Conservation (phyloP, 2,329 filamentous ascomycete species). For the Ramularia collo-cygni region DNA sequence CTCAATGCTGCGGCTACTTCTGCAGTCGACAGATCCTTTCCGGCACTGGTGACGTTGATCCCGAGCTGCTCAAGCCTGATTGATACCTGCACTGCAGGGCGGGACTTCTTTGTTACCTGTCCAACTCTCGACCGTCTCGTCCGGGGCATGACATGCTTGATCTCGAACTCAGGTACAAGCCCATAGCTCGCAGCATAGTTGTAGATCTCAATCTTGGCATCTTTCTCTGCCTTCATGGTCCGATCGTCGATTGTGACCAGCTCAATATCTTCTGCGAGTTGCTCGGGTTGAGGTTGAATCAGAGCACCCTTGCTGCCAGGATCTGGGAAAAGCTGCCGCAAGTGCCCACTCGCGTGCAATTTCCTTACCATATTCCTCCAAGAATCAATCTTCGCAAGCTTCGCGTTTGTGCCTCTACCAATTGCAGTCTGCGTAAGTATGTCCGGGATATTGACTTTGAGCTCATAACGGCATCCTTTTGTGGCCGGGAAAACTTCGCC, state of each 20-base stretch:
- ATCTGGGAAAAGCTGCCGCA: conserved; percentile 10
- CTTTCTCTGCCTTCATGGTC: conserved; percentile 18
- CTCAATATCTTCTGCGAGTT: conserved; percentile 3
- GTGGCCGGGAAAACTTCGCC: too few relatives aligned
- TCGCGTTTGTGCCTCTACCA: conserved; percentile 11
- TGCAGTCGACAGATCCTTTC: conserved; percentile 23
- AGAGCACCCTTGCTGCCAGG: neutral
- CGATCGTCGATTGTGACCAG: conserved; percentile 12
- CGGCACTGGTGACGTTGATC: conserved; percentile 29
- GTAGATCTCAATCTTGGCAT: conserved; percentile 31
- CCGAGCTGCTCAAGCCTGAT: conserved; percentile 33
- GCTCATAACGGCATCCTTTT: neutral
- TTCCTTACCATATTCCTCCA: conserved; percentile 14
- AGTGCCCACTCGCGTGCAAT: conserved; percentile 12
- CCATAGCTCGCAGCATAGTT: conserved; percentile 38
- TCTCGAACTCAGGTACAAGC: conserved; percentile 25
- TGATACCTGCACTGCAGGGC: conserved; percentile 1
- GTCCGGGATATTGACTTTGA: conserved; percentile 9
- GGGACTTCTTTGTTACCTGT: conserved; percentile 1
- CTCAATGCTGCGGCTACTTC: conserved; percentile 32
- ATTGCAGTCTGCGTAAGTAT: conserved; percentile 6
- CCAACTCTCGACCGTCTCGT: neutral
- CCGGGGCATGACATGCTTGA: conserved; percentile 5
- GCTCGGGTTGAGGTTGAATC: neutral
- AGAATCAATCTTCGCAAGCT: conserved; percentile 13